phyloP scores from a whole-genome alignment of 768 basidiomycete genomes.

The Xanthoconium stramineum region DNA sequence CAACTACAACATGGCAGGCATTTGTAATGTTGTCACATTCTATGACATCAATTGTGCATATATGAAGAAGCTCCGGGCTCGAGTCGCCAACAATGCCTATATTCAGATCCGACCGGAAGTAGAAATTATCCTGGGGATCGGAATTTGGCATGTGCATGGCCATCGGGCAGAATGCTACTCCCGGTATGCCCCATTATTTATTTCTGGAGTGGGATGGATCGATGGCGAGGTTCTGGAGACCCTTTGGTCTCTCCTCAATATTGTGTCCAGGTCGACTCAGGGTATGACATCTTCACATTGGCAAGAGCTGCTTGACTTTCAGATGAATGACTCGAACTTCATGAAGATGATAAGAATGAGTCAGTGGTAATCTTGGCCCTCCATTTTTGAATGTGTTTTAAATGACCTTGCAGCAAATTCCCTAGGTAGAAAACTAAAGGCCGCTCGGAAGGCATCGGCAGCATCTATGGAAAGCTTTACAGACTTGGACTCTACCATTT shows the following conservation, averaged over 20 bases:
- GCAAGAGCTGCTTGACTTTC: slow-evolving; percentile 3
- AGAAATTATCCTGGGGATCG: slow-evolving; percentile 16
- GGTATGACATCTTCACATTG: background rate
- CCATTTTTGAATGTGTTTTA: no score
- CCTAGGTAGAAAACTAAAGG: no score
- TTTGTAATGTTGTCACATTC: background rate
- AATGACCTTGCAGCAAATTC: no score
- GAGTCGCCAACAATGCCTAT: background rate
- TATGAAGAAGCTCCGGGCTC: background rate
- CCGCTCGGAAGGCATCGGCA: no score
- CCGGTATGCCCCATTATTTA: background rate
- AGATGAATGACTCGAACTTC: slow-evolving; percentile 9
- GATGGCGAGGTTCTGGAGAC: slow-evolving; percentile 11
- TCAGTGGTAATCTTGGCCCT: background rate
- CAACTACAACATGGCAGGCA: background rate
- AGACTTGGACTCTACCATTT: no score
- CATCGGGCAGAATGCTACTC: slow-evolving; percentile 24
- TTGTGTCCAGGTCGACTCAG: background rate
- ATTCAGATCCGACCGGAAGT: background rate
- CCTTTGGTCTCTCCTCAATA: background rate
- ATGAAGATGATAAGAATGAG: slow-evolving; percentile 3
- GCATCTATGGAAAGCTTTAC: no score
- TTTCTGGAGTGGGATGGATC: background rate
- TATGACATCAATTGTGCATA: slow-evolving; percentile 11
- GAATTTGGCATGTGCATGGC: slow-evolving; percentile 26